Percentiles rank a stretch among this genome's conserved stretches.
Evolutionary conservation across 2,329 filamentous ascomycete genomes (phyloP).

Genomic region (Stromatinia cepivora): DNA sequence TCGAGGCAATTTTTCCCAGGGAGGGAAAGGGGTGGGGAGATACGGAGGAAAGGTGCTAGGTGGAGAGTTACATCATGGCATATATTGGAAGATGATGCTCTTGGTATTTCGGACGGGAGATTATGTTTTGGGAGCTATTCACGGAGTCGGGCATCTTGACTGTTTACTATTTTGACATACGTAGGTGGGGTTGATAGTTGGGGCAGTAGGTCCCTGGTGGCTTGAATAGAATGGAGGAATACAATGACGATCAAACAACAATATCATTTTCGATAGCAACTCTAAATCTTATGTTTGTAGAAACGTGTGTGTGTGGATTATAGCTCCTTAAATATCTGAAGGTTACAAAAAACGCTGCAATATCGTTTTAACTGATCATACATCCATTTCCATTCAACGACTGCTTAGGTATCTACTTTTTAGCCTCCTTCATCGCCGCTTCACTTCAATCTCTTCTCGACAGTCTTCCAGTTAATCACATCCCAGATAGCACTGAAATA

Average conservation of each 20-base stretch:
- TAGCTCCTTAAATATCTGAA: neutral
- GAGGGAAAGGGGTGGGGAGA: too few species aligned
- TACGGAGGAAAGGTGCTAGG: neutral
- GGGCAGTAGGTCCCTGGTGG: neutral
- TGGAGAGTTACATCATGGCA: neutral
- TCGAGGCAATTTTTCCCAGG: too few species aligned
- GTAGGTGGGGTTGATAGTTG: too few species aligned
- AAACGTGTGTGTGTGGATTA: neutral
- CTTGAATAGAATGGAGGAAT: neutral
- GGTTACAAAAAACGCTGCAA: conserved; percentile 1
- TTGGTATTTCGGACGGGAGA: neutral
- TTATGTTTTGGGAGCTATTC: neutral
- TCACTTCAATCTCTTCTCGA: conserved; percentile 68
- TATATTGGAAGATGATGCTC: neutral
- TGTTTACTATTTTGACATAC: neutral
- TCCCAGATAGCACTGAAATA: conserved; percentile 95
- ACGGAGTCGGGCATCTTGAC: neutral
- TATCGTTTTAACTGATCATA: neutral
- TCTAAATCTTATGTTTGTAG: neutral
- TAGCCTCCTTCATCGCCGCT: neutral
- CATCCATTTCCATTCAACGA: conserved; percentile 2
- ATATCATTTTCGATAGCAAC: neutral
- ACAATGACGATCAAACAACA: neutral
- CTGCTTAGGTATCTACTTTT: conserved; percentile 2
- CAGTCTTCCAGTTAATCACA: conserved; percentile 93